Conservation (phyloP, 192 early-diverging fungal species). For the Entomortierella parvispora region DNA sequence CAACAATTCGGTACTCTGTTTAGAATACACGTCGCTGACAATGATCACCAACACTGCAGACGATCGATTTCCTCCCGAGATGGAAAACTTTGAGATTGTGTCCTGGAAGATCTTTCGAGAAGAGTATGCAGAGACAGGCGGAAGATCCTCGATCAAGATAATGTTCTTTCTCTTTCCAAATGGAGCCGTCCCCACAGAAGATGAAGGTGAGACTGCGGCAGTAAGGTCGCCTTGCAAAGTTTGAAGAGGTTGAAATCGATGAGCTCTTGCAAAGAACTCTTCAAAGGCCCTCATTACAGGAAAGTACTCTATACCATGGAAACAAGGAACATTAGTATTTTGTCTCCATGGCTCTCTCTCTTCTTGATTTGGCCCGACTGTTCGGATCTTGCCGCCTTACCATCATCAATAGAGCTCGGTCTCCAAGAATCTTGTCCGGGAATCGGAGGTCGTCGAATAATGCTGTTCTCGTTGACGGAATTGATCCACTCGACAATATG, state of each 20-base stretch:
- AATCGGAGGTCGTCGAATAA: conserved; percentile 21
- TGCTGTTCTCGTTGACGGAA: conserved; percentile 52
- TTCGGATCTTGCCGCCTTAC: conserved; percentile 3
- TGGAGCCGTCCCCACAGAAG: neutral
- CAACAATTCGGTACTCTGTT: conserved; percentile 44
- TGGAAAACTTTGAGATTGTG: conserved; percentile 58
- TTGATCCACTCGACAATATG: conserved; percentile 74
- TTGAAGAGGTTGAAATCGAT: conserved; percentile 55
- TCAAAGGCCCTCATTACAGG: conserved; percentile 61
- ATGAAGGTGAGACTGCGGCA: too few species aligned
- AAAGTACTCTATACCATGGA: conserved; percentile 29
- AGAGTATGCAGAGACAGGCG: conserved; percentile 59
- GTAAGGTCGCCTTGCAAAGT: neutral
- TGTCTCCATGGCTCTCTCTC: too few species aligned
- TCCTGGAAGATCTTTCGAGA: conserved; percentile 62
- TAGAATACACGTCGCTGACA: conserved; percentile 46
- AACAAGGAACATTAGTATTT: too few species aligned
- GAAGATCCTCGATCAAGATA: conserved; percentile 70
- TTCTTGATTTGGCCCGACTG: too few species aligned
- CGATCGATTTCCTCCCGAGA: conserved; percentile 13
- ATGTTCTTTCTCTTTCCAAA: conserved; percentile 39
- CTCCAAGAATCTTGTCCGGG: conserved; percentile 20
- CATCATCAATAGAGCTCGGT: conserved; percentile 28
- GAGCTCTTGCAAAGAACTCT: conserved; percentile 63
- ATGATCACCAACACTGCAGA: conserved; percentile 42